These are phyloP conservation scores for Avena eriantha DNA, from an alignment of 176 grass and related monocot species.

Conservation along the genomic window DNA sequence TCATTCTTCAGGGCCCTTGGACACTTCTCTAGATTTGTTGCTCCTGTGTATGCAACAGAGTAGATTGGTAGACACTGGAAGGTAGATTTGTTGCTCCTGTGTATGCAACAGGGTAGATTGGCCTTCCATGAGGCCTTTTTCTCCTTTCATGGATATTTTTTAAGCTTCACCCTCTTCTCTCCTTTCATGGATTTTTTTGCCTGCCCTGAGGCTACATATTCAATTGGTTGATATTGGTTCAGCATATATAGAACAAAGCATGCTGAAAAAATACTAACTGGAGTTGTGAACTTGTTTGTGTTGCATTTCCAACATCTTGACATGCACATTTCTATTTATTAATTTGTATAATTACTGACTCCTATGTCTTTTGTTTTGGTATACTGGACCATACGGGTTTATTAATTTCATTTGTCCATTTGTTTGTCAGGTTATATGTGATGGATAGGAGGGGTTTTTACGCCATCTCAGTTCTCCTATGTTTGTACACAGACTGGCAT, in stretches of 20 bases:
- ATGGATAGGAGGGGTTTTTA: background rate
- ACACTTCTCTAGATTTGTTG: background rate
- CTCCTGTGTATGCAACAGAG: background rate
- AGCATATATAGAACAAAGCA: conserved; percentile 22
- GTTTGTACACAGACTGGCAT: conserved; percentile 36
- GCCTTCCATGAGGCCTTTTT: background rate
- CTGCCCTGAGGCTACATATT: background rate
- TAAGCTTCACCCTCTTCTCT: no score
- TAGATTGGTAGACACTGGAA: background rate
- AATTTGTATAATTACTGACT: background rate
- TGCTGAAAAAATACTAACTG: background rate
- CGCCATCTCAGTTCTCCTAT: background rate
- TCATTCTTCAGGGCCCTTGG: background rate
- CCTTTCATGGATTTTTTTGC: conserved; percentile 3
- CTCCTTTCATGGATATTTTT: background rate
- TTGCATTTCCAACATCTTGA: conserved; percentile 10
- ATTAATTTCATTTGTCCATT: background rate
- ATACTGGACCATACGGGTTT: background rate
- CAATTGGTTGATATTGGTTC: conserved; percentile 10
- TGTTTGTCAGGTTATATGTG: conserved; percentile 21
- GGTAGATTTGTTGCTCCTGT: background rate
- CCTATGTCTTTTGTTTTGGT: conserved; percentile 14
- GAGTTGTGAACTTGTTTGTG: background rate
- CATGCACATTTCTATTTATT: background rate
- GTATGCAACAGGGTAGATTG: background rate